Evolutionary conservation across 768 basidiomycete species (phyloP), one percentile per base, ranked within the genome.

Genomic region (Leccinum broughii): DNA sequence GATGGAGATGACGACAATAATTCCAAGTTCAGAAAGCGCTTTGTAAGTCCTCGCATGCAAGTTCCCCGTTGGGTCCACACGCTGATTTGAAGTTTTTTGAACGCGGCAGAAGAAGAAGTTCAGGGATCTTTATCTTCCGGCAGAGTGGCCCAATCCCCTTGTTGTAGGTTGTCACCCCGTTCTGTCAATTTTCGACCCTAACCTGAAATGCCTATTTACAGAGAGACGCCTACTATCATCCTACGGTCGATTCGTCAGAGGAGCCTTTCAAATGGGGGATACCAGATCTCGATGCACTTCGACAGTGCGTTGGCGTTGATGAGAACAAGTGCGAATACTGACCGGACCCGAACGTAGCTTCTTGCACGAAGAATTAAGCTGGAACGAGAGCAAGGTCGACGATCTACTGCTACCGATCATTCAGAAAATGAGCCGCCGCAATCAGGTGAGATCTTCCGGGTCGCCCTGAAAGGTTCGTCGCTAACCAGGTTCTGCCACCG

Each of bases 221-320:
- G 94, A 80, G 90, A 59, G 93, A 96, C 60, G 96, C 93, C 9
- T 99, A 99, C 74, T 90, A 91, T 69, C 86, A 94, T 68, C 96
- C 96, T 0, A 84, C 88, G 0, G 90, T 96, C 7, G 95, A 98
- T 70, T 84, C 85, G 41, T 96, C 94, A 1, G 88, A 94, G 57
- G 95, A 98, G 63, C 88, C 91, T 0, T 98, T 99, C 73, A 92
- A 93, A 67, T 99, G 96, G 96, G 95, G 93, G 4, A 77, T 95
- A 62, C 93, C 95, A n/a, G 97, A 98, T 71, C 84, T 99, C 2
- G 93, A 97, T 69, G 95, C 89, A 3, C 83, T 99, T 56, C 86
- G 95, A 63, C 75, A 81, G 93, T 95, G 71, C 57, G 85, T 76
- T 76, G 55, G 59, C 51, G 64, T 64, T 53, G 56, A 22, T 26